Base-by-base conservation (phyloP, 805 yeast genomes). In the Ogataea kodamae region DNA sequence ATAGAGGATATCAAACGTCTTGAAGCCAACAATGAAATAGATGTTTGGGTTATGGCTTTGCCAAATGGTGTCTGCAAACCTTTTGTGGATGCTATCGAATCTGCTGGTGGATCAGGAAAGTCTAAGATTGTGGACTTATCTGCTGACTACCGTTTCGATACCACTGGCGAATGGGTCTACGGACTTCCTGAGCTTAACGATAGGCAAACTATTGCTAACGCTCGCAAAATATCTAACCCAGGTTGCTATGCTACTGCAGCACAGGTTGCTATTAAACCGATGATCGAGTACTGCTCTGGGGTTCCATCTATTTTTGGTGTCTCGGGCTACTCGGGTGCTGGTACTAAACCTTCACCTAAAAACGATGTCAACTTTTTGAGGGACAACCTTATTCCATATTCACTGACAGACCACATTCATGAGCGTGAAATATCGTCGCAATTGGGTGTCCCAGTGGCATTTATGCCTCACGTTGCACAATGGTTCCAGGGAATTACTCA, bases 181-280 rank as follows among this genome's bases (percentile, higher is more conserved):
- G 99, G 99, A 29, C 74, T 92, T 49, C 99, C 99, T 6, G 99
- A 92, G 64, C 72, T 92, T 52, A 78, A 75, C 37, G 72, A 77
- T 47, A 78, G 98, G 57, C 55, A 65, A 7, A 55, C 55, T 8
- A 83, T 92, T 49, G 74, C 83, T 22, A 54, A 66, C 9, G 90
- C 97, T 12, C 70, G 73, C 52, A 85, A 83, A 57, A 84, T 92
- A 42, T 81, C 97, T 5, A 92, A 92, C 65, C 99, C 99, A 3
- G 99, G 98, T 29, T 92, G 99, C 69, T 92, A 89, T 59, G 97
- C 98, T n/a, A 92, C 99, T 28, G 97, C 94, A 39, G 92, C 97
- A 9, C 97, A 92, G 68, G 64, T 88, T 16, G 89, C 95, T 9
- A 80, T 92, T 56, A 79, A 90, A 29, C 99, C 98, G 21, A 67